Evolutionary conservation across 345 rosid genomes (phyloP).

Genomic region (Salix exigua): DNA sequence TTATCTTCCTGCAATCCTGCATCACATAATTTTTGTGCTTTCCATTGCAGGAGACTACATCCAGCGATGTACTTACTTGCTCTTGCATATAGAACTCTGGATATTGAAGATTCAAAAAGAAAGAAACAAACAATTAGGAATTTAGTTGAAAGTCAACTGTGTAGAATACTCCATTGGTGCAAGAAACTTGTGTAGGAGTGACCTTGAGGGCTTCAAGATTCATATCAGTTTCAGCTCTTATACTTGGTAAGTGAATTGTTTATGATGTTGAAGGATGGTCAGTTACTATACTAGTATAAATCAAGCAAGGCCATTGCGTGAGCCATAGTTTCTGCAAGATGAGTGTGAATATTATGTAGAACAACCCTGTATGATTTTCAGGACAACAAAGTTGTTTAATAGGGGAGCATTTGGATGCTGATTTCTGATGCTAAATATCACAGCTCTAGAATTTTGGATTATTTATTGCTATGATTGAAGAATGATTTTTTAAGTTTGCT

Average conservation of each 20-base stretch:
- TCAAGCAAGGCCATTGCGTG: neutral
- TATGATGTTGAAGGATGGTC: slow-evolving; percentile 1
- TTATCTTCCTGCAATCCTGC: neutral
- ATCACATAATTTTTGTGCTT: slow-evolving; percentile 1
- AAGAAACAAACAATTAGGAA: slow-evolving; percentile 48
- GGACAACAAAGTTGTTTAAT: neutral
- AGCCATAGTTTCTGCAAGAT: neutral
- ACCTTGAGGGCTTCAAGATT: neutral
- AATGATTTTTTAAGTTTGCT: slow-evolving; percentile 6
- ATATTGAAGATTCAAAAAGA: slow-evolving; percentile 78
- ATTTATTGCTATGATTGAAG: slow-evolving; percentile 3
- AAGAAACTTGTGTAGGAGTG: slow-evolving; percentile 50
- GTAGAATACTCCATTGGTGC: slow-evolving; percentile 59
- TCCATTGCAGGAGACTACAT: slow-evolving; percentile 76
- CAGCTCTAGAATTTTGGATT: neutral
- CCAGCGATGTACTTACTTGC: slow-evolving; percentile 84
- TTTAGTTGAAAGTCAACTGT: slow-evolving; percentile 36
- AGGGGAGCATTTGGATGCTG: neutral
- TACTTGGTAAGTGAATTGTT: slow-evolving; percentile 5
- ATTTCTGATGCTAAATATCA: neutral
- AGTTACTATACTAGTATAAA: neutral
- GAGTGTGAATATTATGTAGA: neutral
- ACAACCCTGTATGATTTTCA: neutral
- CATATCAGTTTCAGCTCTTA: slow-evolving; percentile 4
- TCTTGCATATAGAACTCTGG: slow-evolving; percentile 86